Conservation (phyloP, 176 grass and related monocot species). For the Avena insularis region DNA sequence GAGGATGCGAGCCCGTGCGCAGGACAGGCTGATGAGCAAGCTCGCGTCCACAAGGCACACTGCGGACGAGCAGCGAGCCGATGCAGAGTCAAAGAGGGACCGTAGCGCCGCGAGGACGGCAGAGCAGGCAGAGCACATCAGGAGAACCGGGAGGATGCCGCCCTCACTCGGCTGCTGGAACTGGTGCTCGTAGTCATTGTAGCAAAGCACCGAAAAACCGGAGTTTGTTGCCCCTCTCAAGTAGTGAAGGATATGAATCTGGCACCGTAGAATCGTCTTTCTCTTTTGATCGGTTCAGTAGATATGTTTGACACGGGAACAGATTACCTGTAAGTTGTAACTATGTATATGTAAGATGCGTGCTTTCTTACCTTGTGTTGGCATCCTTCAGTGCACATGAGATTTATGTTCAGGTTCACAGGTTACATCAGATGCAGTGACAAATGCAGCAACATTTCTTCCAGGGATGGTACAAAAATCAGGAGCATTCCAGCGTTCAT, state of each 20-base stretch:
- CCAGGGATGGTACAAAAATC: background rate
- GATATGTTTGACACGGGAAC: slow-evolving; percentile 36
- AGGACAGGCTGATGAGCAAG: slow-evolving; percentile 84
- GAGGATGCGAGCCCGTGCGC: slow-evolving; percentile 73
- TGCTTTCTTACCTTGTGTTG: no score
- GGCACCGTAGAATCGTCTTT: background rate
- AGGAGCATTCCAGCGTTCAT: background rate
- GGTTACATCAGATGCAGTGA: background rate
- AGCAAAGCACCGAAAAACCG: background rate
- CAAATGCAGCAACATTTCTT: background rate
- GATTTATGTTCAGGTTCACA: background rate
- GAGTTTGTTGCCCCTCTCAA: slow-evolving; percentile 2
- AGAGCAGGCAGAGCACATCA: slow-evolving; percentile 81
- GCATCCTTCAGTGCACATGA: no score
- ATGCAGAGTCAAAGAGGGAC: slow-evolving; percentile 62
- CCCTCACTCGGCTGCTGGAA: slow-evolving; percentile 73
- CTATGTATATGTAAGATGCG: background rate
- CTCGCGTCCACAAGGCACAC: slow-evolving; percentile 69
- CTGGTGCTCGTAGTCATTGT: slow-evolving; percentile 62
- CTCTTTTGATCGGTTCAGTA: slow-evolving; percentile 30
- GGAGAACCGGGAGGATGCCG: slow-evolving; percentile 78
- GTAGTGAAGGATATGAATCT: background rate
- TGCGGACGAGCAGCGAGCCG: slow-evolving; percentile 70
- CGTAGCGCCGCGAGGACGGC: slow-evolving; percentile 59
- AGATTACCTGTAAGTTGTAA: slow-evolving; percentile 27